These are phyloP conservation scores for Colletotrichum cordylinicola DNA, from an alignment of 2,329 filamentous ascomycete species.

Conservation along the genomic window DNA sequence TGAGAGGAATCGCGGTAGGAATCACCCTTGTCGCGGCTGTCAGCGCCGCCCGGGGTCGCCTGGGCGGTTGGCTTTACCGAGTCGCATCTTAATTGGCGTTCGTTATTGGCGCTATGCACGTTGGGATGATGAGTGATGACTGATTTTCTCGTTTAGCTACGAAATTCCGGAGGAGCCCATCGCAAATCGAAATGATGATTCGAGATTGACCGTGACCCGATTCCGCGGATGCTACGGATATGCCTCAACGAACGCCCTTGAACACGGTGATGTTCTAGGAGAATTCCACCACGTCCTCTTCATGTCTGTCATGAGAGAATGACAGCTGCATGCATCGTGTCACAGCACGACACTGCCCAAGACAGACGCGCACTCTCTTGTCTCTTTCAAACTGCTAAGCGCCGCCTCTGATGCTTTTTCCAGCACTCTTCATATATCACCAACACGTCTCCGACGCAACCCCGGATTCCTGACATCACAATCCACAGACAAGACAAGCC, in stretches of 20 bases:
- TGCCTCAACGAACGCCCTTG: background rate
- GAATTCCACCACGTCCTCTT: background rate
- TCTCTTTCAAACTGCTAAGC: background rate
- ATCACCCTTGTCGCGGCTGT: background rate
- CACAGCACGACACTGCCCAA: background rate
- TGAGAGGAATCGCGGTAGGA: background rate
- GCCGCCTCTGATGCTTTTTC: background rate
- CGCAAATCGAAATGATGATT: background rate
- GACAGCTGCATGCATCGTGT: background rate
- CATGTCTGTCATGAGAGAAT: background rate
- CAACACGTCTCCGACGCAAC: background rate
- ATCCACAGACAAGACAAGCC: background rate
- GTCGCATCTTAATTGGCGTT: slow-evolving; percentile 17
- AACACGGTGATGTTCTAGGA: background rate
- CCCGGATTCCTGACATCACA: slow-evolving; percentile 7
- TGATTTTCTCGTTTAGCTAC: background rate
- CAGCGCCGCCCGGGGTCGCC: background rate
- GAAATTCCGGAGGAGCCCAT: background rate
- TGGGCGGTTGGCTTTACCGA: slow-evolving; percentile 1
- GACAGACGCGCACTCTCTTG: background rate
- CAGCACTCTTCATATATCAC: background rate
- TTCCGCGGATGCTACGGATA: background rate
- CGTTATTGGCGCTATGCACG: background rate
- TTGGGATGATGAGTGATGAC: background rate
- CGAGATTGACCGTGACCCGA: background rate